Base-by-base conservation (phyloP, 1,284 basidiomycete genomes). In the Chalciporus piperatoides region DNA sequence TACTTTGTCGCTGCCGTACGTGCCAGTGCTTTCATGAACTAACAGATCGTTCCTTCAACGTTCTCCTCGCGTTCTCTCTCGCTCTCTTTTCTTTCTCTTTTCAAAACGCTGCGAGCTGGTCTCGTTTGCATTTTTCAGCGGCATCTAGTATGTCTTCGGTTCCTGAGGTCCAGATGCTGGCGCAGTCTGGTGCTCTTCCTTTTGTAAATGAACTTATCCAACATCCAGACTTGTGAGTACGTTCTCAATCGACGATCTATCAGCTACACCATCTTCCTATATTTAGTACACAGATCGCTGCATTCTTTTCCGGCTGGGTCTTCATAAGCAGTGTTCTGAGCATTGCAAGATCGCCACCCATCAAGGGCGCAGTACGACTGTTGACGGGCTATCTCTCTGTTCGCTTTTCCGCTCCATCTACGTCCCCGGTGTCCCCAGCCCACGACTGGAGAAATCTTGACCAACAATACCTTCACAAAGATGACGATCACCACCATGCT, bases 231-330 rank as follows among this genome's bases (percentile, higher is more conserved):
- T 58, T 45, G 63, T 63, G 25, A 43, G 63, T 50, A 10, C 2
- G 2, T 63, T 65, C 49, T 28, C 60, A 52, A 66, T 62, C 25
- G 23, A 43, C 32, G 6, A 23, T 36, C 46, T 52, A 44, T 19
- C 32, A 21, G 44, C 19, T 37, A 32, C 41, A 15, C 19, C 30
- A 25, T 33, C 38, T 21, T 17, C 23, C 10, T 8, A 14, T 46
- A n/a, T 44, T 45, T 41, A 79, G 78, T 59, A 73, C 68, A 41
- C 65, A 72, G 35, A 64, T 76, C 32, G 59, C 70, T 27, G 61
- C 71, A 6, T 81, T 81, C 59, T 75, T 77, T 46, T 66, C 79
- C 14, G 79, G 78, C 41, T 74, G 73, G 63, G 74, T 76, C 4
- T 78, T 79, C 56, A 65, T 77, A 41, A 67, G 67, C 54, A 72